Conservation (phyloP, 768 basidiomycete genomes). For the Lactarius quietus region DNA sequence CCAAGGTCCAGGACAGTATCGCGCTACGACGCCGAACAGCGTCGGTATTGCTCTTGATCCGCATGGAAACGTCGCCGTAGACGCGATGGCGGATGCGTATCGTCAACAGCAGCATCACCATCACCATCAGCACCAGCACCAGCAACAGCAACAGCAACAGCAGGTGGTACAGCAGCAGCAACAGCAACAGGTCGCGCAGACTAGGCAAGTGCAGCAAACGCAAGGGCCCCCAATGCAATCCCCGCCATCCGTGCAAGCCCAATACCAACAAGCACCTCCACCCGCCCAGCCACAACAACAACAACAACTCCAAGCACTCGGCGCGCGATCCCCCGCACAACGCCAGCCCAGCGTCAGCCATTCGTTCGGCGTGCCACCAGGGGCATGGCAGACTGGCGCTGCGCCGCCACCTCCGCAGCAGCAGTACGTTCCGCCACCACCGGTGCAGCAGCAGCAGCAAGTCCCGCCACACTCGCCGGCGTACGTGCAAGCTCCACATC, state of each 20-base stretch:
- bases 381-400: constrained; percentile 9
- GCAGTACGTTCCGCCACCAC: constrained; percentile 23
- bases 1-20: constrained; percentile 32
- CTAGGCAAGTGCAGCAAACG: constrained; percentile 26
- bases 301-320: constrained; percentile 25
- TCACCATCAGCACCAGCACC: no score
- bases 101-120: constrained; percentile 31
- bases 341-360: constrained; percentile 19
- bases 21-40: constrained; percentile 72
- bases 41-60: constrained; percentile 82
- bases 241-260: constrained; percentile 32
- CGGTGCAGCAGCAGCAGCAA: constrained; percentile 16
- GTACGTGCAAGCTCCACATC: constrained; percentile 21
- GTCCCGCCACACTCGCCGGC: constrained; percentile 14
- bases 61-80: constrained; percentile 74
- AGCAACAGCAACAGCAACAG: no score
- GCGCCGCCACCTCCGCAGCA: constrained; percentile 14
- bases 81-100: constrained; percentile 63
- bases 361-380: constrained; percentile 12
- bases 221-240: constrained; percentile 33
- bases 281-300: constrained; percentile 22
- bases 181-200: constrained; percentile 25
- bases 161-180: constrained; percentile 27
- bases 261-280: constrained; percentile 36
- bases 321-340: constrained; percentile 2